These are phyloP conservation scores for Penicillium goetzii DNA, from an alignment of 495 filamentous ascomycete species.

Conservation along the genomic window DNA sequence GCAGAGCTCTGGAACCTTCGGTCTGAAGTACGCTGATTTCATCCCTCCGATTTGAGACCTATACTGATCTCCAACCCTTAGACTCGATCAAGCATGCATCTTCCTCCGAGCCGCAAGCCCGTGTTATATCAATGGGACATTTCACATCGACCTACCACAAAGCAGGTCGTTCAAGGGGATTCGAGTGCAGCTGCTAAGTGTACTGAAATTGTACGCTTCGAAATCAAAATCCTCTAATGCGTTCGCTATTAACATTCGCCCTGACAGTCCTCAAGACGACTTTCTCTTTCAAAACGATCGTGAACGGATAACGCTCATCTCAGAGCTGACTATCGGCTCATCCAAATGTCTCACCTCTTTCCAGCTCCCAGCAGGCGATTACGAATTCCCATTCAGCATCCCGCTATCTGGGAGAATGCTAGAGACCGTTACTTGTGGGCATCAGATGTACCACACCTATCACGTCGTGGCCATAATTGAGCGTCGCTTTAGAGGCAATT, in stretches of 20 bases:
- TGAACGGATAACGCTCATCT: background rate
- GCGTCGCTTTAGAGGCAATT: background rate
- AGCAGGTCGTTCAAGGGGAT: background rate
- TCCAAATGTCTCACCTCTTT: background rate
- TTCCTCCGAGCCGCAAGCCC: background rate
- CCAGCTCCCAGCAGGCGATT: background rate
- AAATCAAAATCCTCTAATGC: background rate
- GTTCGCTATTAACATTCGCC: background rate
- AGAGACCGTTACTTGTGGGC: background rate
- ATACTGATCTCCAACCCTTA: background rate
- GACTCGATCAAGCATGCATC: background rate
- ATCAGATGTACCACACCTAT: background rate
- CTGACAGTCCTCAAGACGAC: background rate
- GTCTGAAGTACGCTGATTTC: background rate
- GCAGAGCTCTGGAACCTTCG: background rate
- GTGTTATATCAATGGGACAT: background rate
- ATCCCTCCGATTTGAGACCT: background rate
- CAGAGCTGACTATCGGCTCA: background rate
- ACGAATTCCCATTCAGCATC: background rate
- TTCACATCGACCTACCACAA: background rate
- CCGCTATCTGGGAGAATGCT: background rate
- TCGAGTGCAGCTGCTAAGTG: background rate
- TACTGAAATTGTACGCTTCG: background rate
- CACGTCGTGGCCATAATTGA: background rate
- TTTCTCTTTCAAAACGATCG: background rate